Percentiles rank a stretch among this genome's conserved stretches.
phyloP scores from a whole-genome alignment of 345 rosid genomes.

The Odontarrhena argentea region DNA sequence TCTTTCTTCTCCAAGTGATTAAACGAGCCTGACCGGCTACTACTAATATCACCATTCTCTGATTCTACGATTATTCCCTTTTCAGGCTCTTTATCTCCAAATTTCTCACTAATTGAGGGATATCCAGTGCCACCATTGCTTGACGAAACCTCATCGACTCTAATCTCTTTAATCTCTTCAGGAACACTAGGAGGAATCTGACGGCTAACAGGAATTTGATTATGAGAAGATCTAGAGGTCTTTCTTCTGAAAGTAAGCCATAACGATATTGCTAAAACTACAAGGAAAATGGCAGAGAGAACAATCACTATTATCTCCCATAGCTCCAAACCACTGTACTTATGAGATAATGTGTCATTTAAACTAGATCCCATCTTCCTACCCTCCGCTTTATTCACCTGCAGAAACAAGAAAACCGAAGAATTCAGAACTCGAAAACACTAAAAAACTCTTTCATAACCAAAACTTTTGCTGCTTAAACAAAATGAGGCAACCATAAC shows the following conservation, averaged over 20 bases:
- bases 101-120: conserved; percentile 36
- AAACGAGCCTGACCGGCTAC: conserved; percentile 68
- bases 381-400: conserved; percentile 40
- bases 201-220: conserved; percentile 48
- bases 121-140: conserved; percentile 46
- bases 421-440: conserved; percentile 15
- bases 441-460: not conserved
- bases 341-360: conserved; percentile 51
- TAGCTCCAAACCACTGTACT: conserved; percentile 61
- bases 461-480: not conserved
- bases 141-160: conserved; percentile 76
- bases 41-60: conserved; percentile 55
- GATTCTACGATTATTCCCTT: conserved; percentile 43
- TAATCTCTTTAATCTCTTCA: conserved; percentile 90
- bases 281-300: conserved; percentile 55
- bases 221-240: conserved; percentile 42
- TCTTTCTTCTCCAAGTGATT: conserved; percentile 55
- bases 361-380: conserved; percentile 66
- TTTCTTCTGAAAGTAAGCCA: conserved; percentile 63
- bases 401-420: not conserved
- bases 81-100: conserved; percentile 35
- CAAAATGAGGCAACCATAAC: not conserved
- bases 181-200: conserved; percentile 55
- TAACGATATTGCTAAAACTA: conserved; percentile 58
- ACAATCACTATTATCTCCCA: conserved; percentile 75